phyloP scores from a whole-genome alignment of 768 basidiomycete species.

The Suillus subaureus region DNA sequence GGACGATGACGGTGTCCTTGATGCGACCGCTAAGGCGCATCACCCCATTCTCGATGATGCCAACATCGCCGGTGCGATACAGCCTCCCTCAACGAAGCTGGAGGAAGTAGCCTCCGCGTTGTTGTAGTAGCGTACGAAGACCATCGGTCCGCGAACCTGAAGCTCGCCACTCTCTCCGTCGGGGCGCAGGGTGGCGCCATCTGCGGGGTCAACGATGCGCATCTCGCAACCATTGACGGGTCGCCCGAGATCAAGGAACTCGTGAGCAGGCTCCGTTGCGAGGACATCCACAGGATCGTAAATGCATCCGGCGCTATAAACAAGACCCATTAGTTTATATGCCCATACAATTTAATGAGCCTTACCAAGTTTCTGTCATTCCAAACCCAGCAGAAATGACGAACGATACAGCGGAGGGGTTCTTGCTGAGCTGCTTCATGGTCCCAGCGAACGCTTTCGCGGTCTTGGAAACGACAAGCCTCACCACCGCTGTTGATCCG shows the following conservation, averaged over 20 bases:
- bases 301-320: conserved; percentile 40
- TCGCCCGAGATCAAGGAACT: conserved; percentile 42
- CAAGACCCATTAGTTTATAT: neutral
- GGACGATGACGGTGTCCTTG: conserved; percentile 43
- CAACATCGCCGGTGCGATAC: conserved; percentile 65
- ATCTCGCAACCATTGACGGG: conserved; percentile 34
- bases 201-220: conserved; percentile 36
- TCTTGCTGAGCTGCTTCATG: conserved; percentile 29
- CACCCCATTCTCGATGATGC: conserved; percentile 35
- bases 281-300: conserved; percentile 36
- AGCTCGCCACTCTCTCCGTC: conserved; percentile 41
- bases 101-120: conserved; percentile 49
- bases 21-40: conserved; percentile 41
- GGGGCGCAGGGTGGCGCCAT: conserved; percentile 28
- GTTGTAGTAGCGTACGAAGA: conserved; percentile 48
- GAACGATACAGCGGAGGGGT: conserved; percentile 15
- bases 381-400: conserved; percentile 36
- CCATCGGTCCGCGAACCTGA: conserved; percentile 42
- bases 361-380: conserved; percentile 46
- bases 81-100: conserved; percentile 51
- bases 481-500: conserved; percentile 47
- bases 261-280: conserved; percentile 20
- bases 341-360: neutral
- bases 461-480: conserved; percentile 41
- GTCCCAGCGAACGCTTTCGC: conserved; percentile 40